Evolutionary conservation across 108 stramenopile genomes (phyloP).

Genomic region (Fragilaria crotonensis): DNA sequence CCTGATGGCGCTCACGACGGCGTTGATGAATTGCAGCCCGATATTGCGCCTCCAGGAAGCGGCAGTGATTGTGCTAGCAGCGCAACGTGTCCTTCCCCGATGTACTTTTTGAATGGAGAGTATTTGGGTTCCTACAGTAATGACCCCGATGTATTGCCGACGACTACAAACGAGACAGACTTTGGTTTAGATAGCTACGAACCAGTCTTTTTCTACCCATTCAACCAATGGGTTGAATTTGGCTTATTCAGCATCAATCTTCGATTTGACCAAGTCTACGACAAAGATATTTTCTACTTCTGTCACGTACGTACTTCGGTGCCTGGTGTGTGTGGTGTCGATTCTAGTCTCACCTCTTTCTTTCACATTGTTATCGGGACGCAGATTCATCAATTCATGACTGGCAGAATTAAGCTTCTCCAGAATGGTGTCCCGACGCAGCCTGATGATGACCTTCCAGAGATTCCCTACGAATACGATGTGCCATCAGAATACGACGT

Average conservation of each 20-base stretch:
- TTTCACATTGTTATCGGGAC: not conserved
- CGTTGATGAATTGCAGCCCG: constrained; percentile 77
- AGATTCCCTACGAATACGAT: constrained; percentile 53
- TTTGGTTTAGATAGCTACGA: constrained; percentile 84
- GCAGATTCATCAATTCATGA: constrained; percentile 62
- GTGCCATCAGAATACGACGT: constrained; percentile 33
- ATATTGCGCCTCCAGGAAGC: constrained; percentile 30
- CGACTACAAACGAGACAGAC: constrained; percentile 22
- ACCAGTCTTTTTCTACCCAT: constrained; percentile 70
- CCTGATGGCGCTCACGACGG: constrained; percentile 84
- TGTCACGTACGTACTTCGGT: constrained; percentile 61
- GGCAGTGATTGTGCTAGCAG: constrained; percentile 19
- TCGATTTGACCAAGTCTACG: constrained; percentile 36
- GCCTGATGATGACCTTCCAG: constrained; percentile 21
- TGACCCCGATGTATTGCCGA: constrained; percentile 11
- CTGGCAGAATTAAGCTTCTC: constrained; percentile 66
- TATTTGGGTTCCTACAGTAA: constrained; percentile 53
- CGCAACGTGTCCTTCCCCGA: constrained; percentile 66
- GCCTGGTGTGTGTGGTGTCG: not conserved
- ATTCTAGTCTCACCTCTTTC: not conserved
- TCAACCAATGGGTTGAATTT: constrained; percentile 57
- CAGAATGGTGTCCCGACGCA: constrained; percentile 29
- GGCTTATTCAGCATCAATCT: constrained; percentile 53
- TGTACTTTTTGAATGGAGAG: constrained; percentile 64
- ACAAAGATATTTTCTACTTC: constrained; percentile 86